phyloP scores from a whole-genome alignment of 208 protist species.

The Trypanosoma mega region DNA sequence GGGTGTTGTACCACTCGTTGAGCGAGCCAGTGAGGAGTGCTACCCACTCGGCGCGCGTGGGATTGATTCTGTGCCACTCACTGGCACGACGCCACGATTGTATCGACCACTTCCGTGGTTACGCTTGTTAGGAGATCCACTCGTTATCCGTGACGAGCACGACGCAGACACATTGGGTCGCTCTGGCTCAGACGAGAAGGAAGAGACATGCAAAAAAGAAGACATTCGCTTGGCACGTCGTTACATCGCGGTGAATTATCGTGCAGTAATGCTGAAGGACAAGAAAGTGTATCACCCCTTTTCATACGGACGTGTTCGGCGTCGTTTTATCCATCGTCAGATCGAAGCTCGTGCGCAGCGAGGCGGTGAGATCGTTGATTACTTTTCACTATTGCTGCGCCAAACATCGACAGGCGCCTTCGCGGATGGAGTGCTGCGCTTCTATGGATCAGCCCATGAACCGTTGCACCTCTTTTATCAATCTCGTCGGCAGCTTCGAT shows the following conservation, averaged over 20 bases:
- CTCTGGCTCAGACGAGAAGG: not conserved
- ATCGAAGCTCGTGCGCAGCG: conserved; percentile 1
- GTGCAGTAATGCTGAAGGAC: not conserved
- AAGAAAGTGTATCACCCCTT: conserved; percentile 33
- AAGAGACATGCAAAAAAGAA: too few relatives aligned
- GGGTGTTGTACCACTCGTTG: conserved; percentile 4
- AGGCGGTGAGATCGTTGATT: conserved; percentile 26
- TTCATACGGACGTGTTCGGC: conserved; percentile 43
- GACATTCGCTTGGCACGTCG: conserved; percentile 12
- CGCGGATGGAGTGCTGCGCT: conserved; percentile 37
- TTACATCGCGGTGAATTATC: conserved; percentile 19
- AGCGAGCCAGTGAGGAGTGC: conserved; percentile 11
- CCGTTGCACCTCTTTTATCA: conserved; percentile 49
- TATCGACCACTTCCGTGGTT: conserved; percentile 32
- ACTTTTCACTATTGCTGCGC: conserved; percentile 47
- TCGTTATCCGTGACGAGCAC: conserved; percentile 38
- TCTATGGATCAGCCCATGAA: conserved; percentile 38
- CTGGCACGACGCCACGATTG: conserved; percentile 7
- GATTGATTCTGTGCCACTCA: conserved; percentile 5
- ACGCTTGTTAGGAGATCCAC: conserved; percentile 38
- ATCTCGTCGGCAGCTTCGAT: conserved; percentile 41
- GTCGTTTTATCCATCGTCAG: conserved; percentile 24
- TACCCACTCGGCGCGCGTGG: conserved; percentile 20
- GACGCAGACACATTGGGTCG: conserved; percentile 9
- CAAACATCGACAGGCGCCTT: not conserved